phyloP scores from a whole-genome alignment of 306 rosid species.

The Boehmeria nivea region DNA sequence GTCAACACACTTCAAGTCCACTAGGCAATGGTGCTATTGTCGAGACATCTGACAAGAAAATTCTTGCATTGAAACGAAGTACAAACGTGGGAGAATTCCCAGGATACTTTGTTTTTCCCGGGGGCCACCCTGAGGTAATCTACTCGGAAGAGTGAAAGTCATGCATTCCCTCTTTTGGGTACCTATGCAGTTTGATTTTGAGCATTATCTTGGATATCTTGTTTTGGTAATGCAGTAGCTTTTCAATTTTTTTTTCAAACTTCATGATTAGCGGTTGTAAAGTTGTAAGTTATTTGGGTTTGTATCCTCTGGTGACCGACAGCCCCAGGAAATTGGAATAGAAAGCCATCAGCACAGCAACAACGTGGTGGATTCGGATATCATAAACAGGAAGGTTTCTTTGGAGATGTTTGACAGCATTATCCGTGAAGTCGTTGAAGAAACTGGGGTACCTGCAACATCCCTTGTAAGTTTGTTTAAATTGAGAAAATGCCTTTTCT shows the following conservation, averaged over 20 bases:
- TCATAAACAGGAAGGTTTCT: slow-evolving; percentile 43
- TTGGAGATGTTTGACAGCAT: slow-evolving; percentile 87
- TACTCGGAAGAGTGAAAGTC: slow-evolving; percentile 3
- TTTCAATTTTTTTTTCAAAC: neutral
- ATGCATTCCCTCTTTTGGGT: no score
- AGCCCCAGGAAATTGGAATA: slow-evolving; percentile 83
- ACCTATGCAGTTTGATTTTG: no score
- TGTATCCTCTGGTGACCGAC: slow-evolving; percentile 28
- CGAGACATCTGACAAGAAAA: slow-evolving; percentile 70
- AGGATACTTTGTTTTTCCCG: slow-evolving; percentile 88
- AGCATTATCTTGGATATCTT: no score
- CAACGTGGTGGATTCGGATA: slow-evolving; percentile 39
- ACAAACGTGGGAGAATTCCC: slow-evolving; percentile 90
- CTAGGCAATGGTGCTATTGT: slow-evolving; percentile 91
- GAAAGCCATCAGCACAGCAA: slow-evolving; percentile 38
- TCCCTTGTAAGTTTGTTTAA: slow-evolving; percentile 61
- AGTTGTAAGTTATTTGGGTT: no score
- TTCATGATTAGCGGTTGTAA: no score
- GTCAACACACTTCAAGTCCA: slow-evolving; percentile 92
- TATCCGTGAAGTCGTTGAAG: slow-evolving; percentile 89
- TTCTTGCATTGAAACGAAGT: slow-evolving; percentile 77
- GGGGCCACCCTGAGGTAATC: slow-evolving; percentile 97
- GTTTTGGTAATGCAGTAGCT: no score
- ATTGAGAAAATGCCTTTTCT: neutral
- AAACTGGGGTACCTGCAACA: slow-evolving; percentile 79